Evolutionary conservation across 2,329 filamentous ascomycete genomes (phyloP).

Genomic region (Ophiostoma montium): DNA sequence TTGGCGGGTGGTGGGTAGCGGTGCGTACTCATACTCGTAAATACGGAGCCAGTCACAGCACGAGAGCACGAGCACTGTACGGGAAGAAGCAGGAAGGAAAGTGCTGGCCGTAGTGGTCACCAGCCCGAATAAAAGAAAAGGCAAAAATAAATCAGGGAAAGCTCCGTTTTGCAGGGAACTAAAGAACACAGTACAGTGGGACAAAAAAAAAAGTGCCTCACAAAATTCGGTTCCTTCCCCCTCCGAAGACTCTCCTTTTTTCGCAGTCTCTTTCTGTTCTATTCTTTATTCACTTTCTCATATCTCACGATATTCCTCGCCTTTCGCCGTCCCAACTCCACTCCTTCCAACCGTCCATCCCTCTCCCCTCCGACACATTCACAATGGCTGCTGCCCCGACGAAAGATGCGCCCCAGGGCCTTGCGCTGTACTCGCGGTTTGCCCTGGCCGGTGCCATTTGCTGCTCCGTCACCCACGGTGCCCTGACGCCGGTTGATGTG

Average conservation of each 20-base stretch:
- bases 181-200: not conserved
- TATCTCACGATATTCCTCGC: slow-evolving; percentile 9
- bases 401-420: slow-evolving; percentile 27
- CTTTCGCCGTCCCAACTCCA: slow-evolving; percentile 13
- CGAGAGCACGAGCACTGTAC: not conserved
- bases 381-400: slow-evolving; percentile 35
- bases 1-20: too few relatives aligned
- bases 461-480: slow-evolving; percentile 96
- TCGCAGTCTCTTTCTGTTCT: not conserved
- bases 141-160: not conserved
- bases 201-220: slow-evolving; percentile 10
- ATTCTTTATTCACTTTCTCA: slow-evolving; percentile 2
- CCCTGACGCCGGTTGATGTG: slow-evolving; percentile 97
- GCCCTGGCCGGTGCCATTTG: slow-evolving; percentile 95
- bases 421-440: slow-evolving; percentile 84
- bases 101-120: too few relatives aligned
- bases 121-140: not conserved
- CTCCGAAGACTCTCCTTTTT: not conserved
- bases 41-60: too few relatives aligned
- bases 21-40: too few relatives aligned
- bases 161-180: too few relatives aligned
- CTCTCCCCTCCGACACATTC: slow-evolving; percentile 13
- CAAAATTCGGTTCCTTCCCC: not conserved
- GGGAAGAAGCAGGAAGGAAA: not conserved
- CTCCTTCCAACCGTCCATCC: slow-evolving; percentile 17